Base-by-base conservation (phyloP, 768 basidiomycete species). In the Naganishia antarctica region DNA sequence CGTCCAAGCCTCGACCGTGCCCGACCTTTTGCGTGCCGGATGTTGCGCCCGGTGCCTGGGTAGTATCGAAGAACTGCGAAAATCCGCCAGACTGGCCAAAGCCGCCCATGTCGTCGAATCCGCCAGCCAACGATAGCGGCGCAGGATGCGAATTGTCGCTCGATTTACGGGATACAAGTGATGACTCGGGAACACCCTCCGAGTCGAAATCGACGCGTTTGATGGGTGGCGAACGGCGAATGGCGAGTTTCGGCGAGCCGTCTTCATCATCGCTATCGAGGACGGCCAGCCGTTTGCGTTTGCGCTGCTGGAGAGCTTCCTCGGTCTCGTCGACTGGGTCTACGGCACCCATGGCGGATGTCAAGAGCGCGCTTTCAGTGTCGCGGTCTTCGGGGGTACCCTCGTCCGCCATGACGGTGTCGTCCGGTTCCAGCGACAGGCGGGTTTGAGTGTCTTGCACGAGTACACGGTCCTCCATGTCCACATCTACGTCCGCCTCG, bases 51-150 rank as follows among this genome's bases (percentile, higher is more conserved):
- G 53, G 53, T 57, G 50, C 62, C 23, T 63, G 62, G 4, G 62
- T 63, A 7, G 62, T 37, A 16, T 53, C 49, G 49, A 63, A 63
- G 50, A 63, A 63, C 21, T 63, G 62, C 4, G 62, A 63, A n/a
- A 63, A 40, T 2, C 62, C 62, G 3, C 62, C 62, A 15, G 34
- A 48, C 5, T 48, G 29, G 26, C 49, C 62, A 21, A 63, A 53
- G 44, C 47, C 62, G 16, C 37, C 53, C 4, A 21, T 29, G 23
- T 57, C 37, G 23, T 57, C 53, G 23, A 57, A 57, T 57, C 53
- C 53, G 34, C 53, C 53, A 7, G 21, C 53, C 4, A 57, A 26
- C 23, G 53, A 40, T 2, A 34, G 32, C 23, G 13, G n/a, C 6
- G 15, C 53, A 13, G 53, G 7, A 41, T 40, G 34, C 6, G 53